A percentile compares a stretch with the other conserved stretches of the same genome.
These are phyloP conservation scores for Farysia itapuensis DNA, from an alignment of 1,284 basidiomycete genomes.

Conservation along the genomic window DNA sequence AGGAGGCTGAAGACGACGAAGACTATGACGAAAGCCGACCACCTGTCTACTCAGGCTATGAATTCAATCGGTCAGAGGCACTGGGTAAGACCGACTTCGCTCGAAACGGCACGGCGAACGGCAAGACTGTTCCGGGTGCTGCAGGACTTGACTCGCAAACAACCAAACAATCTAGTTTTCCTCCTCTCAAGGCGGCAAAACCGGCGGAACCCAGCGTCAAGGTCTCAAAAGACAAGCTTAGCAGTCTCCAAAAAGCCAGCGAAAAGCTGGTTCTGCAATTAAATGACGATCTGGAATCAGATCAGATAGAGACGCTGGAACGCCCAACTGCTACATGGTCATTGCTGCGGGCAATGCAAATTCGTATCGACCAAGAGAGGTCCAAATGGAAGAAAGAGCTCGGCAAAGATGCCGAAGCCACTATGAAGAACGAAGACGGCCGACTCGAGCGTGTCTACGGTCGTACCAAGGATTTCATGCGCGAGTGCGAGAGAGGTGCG, in stretches of 20 bases:
- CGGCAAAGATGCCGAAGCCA: slow-evolving; percentile 17
- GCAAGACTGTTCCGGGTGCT: slow-evolving; percentile 11
- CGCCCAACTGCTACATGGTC: slow-evolving; percentile 46
- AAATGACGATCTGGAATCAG: slow-evolving; percentile 21
- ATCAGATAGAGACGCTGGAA: slow-evolving; percentile 47
- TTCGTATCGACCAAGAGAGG: slow-evolving; percentile 51
- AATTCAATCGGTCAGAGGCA: slow-evolving; percentile 29
- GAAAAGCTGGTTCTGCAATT: slow-evolving; percentile 15
- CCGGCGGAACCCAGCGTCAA: neutral
- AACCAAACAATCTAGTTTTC: neutral
- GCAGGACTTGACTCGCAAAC: slow-evolving; percentile 1
- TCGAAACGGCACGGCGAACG: slow-evolving; percentile 3
- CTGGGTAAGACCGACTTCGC: slow-evolving; percentile 25
- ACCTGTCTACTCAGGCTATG: slow-evolving; percentile 36
- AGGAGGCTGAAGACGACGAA: slow-evolving; percentile 16
- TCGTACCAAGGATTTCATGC: slow-evolving; percentile 45
- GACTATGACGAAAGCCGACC: slow-evolving; percentile 47
- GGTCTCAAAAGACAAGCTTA: slow-evolving; percentile 14
- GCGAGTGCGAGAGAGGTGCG: slow-evolving; percentile 45
- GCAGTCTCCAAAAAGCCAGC: slow-evolving; percentile 9
- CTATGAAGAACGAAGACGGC: slow-evolving; percentile 21
- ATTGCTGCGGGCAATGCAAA: slow-evolving; percentile 33
- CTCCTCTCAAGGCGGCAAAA: neutral
- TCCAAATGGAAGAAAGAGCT: slow-evolving; percentile 41
- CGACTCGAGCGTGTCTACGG: slow-evolving; percentile 21